Evolutionary conservation across 345 rosid species (phyloP).

Genomic region (Populus davidiana): DNA sequence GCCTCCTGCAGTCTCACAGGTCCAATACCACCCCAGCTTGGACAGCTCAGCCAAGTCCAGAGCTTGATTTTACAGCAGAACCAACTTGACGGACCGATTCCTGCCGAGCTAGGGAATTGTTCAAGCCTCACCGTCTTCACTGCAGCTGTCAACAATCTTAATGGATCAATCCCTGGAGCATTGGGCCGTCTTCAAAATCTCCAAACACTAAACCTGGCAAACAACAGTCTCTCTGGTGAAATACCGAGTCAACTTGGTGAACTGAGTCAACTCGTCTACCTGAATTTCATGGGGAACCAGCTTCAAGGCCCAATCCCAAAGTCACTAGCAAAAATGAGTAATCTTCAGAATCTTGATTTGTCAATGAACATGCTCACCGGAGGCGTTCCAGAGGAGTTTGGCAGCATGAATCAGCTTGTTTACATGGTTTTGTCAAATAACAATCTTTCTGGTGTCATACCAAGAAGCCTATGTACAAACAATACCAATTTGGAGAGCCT

Average conservation of each 20-base stretch:
- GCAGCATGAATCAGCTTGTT: constrained; percentile 60
- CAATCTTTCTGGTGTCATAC: constrained; percentile 53
- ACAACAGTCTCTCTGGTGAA: constrained; percentile 70
- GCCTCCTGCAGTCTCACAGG: constrained; percentile 81
- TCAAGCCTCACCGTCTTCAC: constrained; percentile 53
- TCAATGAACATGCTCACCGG: constrained; percentile 69
- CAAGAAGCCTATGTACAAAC: constrained; percentile 54
- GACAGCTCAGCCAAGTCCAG: constrained; percentile 41
- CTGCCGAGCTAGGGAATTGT: constrained; percentile 71
- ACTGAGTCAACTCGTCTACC: constrained; percentile 53
- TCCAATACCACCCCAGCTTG: constrained; percentile 60
- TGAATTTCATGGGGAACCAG: constrained; percentile 65
- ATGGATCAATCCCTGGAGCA: constrained; percentile 69
- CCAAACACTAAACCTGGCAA: constrained; percentile 55
- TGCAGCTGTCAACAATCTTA: constrained; percentile 55
- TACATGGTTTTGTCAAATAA: constrained; percentile 60
- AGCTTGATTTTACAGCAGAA: constrained; percentile 62
- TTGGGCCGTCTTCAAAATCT: constrained; percentile 54
- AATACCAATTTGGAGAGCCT: constrained; percentile 48
- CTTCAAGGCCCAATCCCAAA: constrained; percentile 63
- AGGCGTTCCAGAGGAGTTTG: constrained; percentile 66
- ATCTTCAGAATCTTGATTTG: constrained; percentile 64
- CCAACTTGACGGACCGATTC: constrained; percentile 64
- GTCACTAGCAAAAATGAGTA: constrained; percentile 41
- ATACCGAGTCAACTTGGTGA: constrained; percentile 61